phyloP scores from a whole-genome alignment of 108 stramenopile species.

The Skeletonema marinoi region DNA sequence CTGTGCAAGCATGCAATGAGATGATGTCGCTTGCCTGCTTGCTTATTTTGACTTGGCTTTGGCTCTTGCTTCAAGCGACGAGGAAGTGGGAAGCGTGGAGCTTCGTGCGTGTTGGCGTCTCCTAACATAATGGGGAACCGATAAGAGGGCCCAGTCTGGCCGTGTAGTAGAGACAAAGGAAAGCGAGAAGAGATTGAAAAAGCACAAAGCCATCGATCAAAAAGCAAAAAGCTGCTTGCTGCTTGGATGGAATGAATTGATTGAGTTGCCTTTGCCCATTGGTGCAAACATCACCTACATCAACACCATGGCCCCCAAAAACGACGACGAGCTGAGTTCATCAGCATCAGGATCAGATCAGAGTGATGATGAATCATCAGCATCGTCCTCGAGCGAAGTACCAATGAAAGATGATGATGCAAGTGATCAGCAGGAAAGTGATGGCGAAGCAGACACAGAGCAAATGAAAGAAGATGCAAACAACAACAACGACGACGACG shows the following conservation, averaged over 20 bases:
- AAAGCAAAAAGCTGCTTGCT: no score
- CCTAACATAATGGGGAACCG: not conserved
- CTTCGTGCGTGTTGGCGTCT: not conserved
- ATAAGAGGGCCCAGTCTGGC: not conserved
- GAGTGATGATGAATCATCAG: not conserved
- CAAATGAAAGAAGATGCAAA: conserved; percentile 12
- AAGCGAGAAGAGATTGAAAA: not conserved
- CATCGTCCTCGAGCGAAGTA: not conserved
- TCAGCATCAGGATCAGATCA: not conserved
- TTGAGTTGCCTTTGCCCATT: no score
- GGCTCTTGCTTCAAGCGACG: no score
- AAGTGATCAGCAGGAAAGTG: conserved; percentile 17
- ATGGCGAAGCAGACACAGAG: conserved; percentile 17
- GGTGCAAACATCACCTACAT: not conserved
- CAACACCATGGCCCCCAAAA: not conserved
- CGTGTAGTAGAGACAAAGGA: not conserved
- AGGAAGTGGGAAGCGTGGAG: not conserved
- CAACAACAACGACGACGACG: conserved; percentile 7
- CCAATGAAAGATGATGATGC: conserved; percentile 19
- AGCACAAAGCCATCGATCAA: no score
- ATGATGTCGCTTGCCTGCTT: no score
- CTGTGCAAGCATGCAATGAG: no score
- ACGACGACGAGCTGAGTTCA: conserved; percentile 14
- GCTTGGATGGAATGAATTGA: no score
- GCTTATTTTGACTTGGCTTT: no score